These are phyloP conservation scores for Globisporangium spinosum DNA, from an alignment of 352 stramenopile genomes.

Conservation along the genomic window DNA sequence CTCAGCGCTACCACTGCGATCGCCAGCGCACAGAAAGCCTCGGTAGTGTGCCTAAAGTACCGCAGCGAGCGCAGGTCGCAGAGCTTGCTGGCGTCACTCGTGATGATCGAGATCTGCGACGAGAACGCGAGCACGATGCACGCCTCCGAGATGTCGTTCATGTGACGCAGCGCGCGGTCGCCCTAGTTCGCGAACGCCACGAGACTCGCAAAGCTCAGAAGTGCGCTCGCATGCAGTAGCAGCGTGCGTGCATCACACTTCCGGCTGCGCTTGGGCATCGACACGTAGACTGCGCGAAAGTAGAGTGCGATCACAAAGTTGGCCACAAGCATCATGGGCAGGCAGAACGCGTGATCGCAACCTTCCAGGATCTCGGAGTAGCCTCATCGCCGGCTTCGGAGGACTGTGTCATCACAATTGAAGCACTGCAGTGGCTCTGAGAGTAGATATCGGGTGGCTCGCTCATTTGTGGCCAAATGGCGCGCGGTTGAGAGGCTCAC, in stretches of 20 bases:
- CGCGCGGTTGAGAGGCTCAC: neutral
- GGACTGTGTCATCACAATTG: neutral
- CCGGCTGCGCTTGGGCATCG: conserved; percentile 6
- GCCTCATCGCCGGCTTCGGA: neutral
- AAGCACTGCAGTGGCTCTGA: neutral
- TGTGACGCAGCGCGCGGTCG: conserved; percentile 4
- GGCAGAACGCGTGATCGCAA: conserved; percentile 12
- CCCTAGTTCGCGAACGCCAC: conserved; percentile 18
- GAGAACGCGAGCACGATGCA: conserved; percentile 22
- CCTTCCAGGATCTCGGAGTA: neutral
- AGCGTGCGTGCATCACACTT: conserved; percentile 7
- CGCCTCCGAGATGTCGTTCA: conserved; percentile 23
- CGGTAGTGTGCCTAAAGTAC: conserved; percentile 19
- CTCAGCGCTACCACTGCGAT: conserved; percentile 10
- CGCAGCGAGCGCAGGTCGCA: conserved; percentile 24
- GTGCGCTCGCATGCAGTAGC: conserved; percentile 8
- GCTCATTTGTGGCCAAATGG: neutral
- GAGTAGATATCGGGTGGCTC: neutral
- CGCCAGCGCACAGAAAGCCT: conserved; percentile 16
- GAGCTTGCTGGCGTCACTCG: conserved; percentile 27
- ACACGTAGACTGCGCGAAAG: conserved; percentile 19
- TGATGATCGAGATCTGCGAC: conserved; percentile 33
- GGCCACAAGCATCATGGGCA: conserved; percentile 20
- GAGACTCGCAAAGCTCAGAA: conserved; percentile 16
- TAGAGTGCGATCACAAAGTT: conserved; percentile 19